Percentiles rank a stretch among this genome's conserved stretches.
These are phyloP conservation scores for Epithele typhae DNA, from an alignment of 768 basidiomycete genomes.

Conservation along the genomic window DNA sequence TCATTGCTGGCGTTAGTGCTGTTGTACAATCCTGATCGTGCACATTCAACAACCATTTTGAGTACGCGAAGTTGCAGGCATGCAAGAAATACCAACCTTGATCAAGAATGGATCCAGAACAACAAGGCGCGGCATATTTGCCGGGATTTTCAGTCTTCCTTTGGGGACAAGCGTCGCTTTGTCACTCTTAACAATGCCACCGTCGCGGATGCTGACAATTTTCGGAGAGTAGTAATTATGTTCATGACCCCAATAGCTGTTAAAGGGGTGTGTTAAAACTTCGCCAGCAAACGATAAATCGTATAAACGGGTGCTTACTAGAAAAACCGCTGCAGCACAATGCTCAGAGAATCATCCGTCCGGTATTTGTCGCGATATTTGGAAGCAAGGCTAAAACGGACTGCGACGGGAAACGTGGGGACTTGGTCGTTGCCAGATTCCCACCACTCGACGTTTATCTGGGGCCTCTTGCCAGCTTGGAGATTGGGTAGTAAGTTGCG, in stretches of 20 bases:
- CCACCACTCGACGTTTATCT: constrained; percentile 28
- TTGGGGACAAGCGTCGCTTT: too few relatives aligned
- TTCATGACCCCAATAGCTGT: constrained; percentile 43
- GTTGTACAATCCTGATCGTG: too few relatives aligned
- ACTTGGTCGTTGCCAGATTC: constrained; percentile 8
- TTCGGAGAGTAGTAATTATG: constrained; percentile 29
- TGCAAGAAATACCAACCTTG: too few relatives aligned
- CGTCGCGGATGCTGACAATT: constrained; percentile 36
- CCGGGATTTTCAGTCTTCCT: too few relatives aligned
- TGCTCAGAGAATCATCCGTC: neutral
- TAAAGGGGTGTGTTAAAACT: neutral
- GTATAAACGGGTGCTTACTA: neutral
- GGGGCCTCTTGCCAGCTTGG: constrained; percentile 31
- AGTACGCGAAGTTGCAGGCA: too few relatives aligned
- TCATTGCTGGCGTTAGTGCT: too few relatives aligned
- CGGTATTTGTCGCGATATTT: too few relatives aligned
- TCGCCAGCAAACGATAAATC: neutral
- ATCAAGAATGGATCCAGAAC: too few relatives aligned
- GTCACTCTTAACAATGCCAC: constrained; percentile 28
- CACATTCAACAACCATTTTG: too few relatives aligned
- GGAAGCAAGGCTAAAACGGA: too few relatives aligned
- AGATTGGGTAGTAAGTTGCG: constrained; percentile 47
- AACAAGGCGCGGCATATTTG: neutral
- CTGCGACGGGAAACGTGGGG: constrained; percentile 11
- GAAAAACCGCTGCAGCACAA: neutral